Conservation (phyloP, 768 basidiomycete species). For the Pisolithus tinctorius region DNA sequence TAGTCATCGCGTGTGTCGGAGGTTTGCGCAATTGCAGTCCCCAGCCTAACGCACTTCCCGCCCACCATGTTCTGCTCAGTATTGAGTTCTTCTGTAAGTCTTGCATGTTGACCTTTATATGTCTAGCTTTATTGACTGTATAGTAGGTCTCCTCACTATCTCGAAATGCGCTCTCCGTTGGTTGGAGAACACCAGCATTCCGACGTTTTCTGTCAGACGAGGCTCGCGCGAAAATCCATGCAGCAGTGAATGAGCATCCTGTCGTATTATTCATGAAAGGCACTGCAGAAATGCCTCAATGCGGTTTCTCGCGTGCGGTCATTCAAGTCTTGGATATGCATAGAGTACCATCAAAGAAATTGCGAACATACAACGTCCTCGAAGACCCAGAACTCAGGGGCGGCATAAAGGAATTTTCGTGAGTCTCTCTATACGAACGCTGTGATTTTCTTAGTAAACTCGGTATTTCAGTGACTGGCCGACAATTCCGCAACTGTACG, state of each 20-base stretch:
- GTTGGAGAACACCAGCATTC: slow-evolving; percentile 6
- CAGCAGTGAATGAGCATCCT: slow-evolving; percentile 68
- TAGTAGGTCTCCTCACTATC: slow-evolving; percentile 2
- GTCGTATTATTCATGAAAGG: slow-evolving; percentile 99
- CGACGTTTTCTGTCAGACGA: slow-evolving; percentile 57
- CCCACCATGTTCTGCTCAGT: neutral
- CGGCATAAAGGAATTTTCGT: slow-evolving; percentile 97
- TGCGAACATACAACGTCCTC: slow-evolving; percentile 88
- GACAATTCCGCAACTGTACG: slow-evolving; percentile 92
- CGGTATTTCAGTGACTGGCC: slow-evolving; percentile 78
- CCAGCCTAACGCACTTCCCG: no score
- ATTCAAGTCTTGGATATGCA: slow-evolving; percentile 86
- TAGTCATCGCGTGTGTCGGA: neutral
- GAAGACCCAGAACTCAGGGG: slow-evolving; percentile 76
- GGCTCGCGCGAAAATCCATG: slow-evolving; percentile 54
- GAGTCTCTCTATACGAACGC: slow-evolving; percentile 35
- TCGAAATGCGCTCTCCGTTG: slow-evolving; percentile 8
- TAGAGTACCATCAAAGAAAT: slow-evolving; percentile 70
- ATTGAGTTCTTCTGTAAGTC: neutral
- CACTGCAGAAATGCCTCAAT: slow-evolving; percentile 77
- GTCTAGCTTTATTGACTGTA: neutral
- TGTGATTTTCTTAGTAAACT: neutral
- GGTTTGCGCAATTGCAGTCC: neutral
- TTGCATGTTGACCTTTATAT: neutral
- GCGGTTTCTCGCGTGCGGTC: slow-evolving; percentile 93